Evolutionary conservation across 2,329 filamentous ascomycete species (phyloP).

Genomic region (Zopfia rhizophila): DNA sequence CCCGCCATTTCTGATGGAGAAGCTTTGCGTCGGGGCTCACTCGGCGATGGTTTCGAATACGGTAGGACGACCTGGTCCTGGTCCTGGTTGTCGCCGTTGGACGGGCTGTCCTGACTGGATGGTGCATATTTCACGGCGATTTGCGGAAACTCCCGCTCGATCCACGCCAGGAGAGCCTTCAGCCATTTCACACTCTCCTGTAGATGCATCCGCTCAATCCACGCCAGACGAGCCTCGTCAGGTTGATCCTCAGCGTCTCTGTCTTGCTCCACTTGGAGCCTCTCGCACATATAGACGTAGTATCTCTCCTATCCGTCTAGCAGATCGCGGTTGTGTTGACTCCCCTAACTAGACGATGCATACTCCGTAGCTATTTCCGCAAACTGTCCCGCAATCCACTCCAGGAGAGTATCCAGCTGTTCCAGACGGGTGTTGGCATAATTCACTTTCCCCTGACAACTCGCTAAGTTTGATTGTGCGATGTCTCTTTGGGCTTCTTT

Average conservation of each 20-base stretch:
- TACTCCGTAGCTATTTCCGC: slow-evolving; percentile 10
- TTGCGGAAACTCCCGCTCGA: slow-evolving; percentile 12
- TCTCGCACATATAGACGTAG: slow-evolving; percentile 9
- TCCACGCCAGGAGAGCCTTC: slow-evolving; percentile 9
- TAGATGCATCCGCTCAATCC: background rate
- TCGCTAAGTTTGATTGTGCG: slow-evolving; percentile 3
- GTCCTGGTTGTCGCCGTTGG: slow-evolving; percentile 4
- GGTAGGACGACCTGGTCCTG: slow-evolving; percentile 3
- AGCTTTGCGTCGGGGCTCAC: slow-evolving; percentile 2
- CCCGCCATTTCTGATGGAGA: slow-evolving; percentile 4
- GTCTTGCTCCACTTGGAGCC: slow-evolving; percentile 5
- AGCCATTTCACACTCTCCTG: slow-evolving; percentile 7
- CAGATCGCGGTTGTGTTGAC: slow-evolving; percentile 11
- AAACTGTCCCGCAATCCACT: slow-evolving; percentile 12
- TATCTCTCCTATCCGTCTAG: slow-evolving; percentile 9
- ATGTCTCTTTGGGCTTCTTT: slow-evolving; percentile 1
- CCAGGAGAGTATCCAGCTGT: slow-evolving; percentile 11
- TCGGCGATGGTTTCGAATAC: slow-evolving; percentile 8
- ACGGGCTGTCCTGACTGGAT: slow-evolving; percentile 8
- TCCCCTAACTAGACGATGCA: slow-evolving; percentile 6
- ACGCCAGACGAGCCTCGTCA: background rate
- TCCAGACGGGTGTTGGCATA: slow-evolving; percentile 10
- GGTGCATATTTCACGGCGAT: slow-evolving; percentile 7
- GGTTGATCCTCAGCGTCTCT: slow-evolving; percentile 1
- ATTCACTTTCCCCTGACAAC: slow-evolving; percentile 7